Conservation (phyloP, 2,329 filamentous ascomycete species). For the Phyllosticta paracitricarpa region DNA sequence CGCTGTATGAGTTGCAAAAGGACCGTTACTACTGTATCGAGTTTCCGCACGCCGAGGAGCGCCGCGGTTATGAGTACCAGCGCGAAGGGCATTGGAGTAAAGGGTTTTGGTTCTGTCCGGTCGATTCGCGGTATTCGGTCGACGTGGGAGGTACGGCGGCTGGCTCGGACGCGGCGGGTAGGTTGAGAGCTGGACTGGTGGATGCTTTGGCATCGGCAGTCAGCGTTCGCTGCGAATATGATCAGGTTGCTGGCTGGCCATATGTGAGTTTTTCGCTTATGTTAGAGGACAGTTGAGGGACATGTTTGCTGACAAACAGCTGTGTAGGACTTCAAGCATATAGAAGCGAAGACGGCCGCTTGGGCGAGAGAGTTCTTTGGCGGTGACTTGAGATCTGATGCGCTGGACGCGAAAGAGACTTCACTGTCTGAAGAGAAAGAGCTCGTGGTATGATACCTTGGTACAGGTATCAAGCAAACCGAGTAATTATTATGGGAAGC, state of each 20-base stretch:
- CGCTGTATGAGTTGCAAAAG: not conserved
- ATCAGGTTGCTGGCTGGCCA: not conserved
- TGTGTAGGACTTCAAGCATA: not conserved
- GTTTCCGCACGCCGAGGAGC: not conserved
- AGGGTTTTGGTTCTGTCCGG: not conserved
- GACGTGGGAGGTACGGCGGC: not conserved
- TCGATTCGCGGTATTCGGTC: not conserved
- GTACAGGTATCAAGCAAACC: too few relatives aligned
- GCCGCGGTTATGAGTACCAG: not conserved
- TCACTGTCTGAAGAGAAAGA: not conserved
- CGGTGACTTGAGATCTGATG: not conserved
- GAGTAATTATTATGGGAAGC: too few relatives aligned
- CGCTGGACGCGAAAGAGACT: not conserved
- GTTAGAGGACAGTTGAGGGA: not conserved
- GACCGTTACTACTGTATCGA: not conserved
- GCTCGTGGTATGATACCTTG: too few relatives aligned
- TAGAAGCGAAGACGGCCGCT: not conserved
- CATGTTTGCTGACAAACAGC: not conserved
- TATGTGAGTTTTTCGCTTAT: not conserved
- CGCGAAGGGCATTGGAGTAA: not conserved
- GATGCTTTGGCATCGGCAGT: not conserved
- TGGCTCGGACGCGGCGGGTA: not conserved
- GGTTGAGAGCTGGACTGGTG: not conserved
- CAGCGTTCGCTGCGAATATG: not conserved
- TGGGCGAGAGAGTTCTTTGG: not conserved